These are phyloP conservation scores for Populus nigra DNA, from an alignment of 345 rosid species.

Conservation along the genomic window DNA sequence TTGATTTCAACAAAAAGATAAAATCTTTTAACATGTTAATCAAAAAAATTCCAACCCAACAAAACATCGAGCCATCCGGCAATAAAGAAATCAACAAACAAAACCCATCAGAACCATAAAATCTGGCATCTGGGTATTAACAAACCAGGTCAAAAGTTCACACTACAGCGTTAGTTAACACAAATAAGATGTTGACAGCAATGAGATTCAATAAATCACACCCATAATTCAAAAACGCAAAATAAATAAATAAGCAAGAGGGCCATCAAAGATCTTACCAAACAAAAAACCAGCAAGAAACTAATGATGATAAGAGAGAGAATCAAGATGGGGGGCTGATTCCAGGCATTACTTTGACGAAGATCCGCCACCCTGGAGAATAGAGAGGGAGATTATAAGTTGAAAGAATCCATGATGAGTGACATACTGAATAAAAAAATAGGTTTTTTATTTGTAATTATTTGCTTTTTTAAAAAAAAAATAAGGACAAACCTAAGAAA, in stretches of 20 bases:
- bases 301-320: background rate
- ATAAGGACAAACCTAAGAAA: background rate
- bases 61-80: background rate
- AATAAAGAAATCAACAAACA: background rate
- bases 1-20: background rate
- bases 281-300: background rate
- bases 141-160: background rate
- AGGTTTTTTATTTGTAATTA: background rate
- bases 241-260: background rate
- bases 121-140: background rate
- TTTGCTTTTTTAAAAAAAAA: background rate
- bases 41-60: background rate
- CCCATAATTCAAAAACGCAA: background rate
- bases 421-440: background rate
- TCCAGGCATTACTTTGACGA: background rate
- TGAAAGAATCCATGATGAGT: background rate
- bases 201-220: slow-evolving; percentile 1
- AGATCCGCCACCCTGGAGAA: background rate
- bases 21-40: background rate
- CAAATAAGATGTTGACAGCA: background rate
- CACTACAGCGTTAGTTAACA: background rate
- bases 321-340: background rate
- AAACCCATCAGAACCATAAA: background rate
- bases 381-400: background rate
- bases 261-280: slow-evolving; percentile 10